These are phyloP conservation scores for Auricularia sp. DNA, from an alignment of 768 basidiomycete species.

Conservation along the genomic window DNA sequence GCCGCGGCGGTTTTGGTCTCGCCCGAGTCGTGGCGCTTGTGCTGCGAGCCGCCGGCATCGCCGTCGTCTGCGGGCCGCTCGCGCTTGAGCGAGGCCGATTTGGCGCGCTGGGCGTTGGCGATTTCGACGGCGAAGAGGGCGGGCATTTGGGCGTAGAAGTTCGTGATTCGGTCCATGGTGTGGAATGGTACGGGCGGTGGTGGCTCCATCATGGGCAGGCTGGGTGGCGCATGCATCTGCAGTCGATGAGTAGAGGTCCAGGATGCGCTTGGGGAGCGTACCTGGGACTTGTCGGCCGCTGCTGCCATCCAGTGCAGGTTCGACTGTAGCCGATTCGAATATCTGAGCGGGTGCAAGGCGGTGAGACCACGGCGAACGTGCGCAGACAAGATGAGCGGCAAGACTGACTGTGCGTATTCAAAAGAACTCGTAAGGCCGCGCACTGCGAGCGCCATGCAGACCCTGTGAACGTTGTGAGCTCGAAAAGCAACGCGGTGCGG, in stretches of 20 bases:
- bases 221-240: constrained; percentile 19
- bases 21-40: constrained; percentile 63
- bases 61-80: constrained; percentile 44
- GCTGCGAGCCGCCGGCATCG: constrained; percentile 26
- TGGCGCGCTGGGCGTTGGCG: constrained; percentile 25
- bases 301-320: constrained; percentile 66
- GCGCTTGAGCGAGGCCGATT: constrained; percentile 39
- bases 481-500: constrained; percentile 7
- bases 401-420: constrained; percentile 45
- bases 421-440: constrained; percentile 37
- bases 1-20: constrained; percentile 34
- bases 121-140: constrained; percentile 54
- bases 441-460: constrained; percentile 50
- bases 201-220: constrained; percentile 48
- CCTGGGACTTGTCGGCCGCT: constrained; percentile 45
- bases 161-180: constrained; percentile 50
- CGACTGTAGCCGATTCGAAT: constrained; percentile 49
- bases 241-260: constrained; percentile 4
- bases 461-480: constrained; percentile 26
- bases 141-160: constrained; percentile 54
- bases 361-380: constrained; percentile 1
- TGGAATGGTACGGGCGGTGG: constrained; percentile 32
- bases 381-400: neutral
- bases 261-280: constrained; percentile 14
- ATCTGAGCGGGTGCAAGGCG: constrained; percentile 31